Base-by-base conservation (phyloP, 2,329 filamentous ascomycete species). In the Tolypocladium inflatum region DNA sequence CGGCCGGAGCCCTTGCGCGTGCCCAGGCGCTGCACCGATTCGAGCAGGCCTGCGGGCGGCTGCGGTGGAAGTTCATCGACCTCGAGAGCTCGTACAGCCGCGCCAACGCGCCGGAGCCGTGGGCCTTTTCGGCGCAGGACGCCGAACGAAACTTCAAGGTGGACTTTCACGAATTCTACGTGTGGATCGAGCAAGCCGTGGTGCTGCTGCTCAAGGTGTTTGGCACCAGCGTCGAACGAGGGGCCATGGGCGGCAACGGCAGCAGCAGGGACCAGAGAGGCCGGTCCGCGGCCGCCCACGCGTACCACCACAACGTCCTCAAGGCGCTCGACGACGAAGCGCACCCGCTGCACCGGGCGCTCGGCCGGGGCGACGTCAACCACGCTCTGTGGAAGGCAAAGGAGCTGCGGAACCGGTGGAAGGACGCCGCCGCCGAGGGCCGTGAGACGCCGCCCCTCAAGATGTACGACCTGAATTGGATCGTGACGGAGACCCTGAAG, bases 121-220 rank as follows among this genome's bases (percentile, higher is more conserved):
- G 64, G 39, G 71, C 67, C 45, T 74, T 76, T 51, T 64, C 70
- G 0, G 64, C 67, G 23, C 67, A 69, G 6, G 78, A 82, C 62
- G 80, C 80, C 0, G 83, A 87, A 69, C 78, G 82, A 19, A 89
- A 89, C 78, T 90, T 90, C 75, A 90, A 90, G 69, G 78, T 90
- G 9, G 88, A 90, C 66, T 91, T 90, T 62, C 85, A 88, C 71
- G 88, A 91, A 66, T 90, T 87, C 69, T 90, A 90, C 73, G 83
- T 84, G 55, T 78, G 89, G 41, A 80, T 90, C 8, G 88, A 91
- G 71, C 82, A 88, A 37, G 86, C 86, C 0, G 76, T 90, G 9
- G 85, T 89, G 1, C 81, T 86, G 53, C 73, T 89, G 1, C 78
- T 89, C n/a, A 78, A 78, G 0, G 80, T 89, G 0, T 87, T 85